Evolutionary conservation across 2,329 filamentous ascomycete genomes (phyloP).

Genomic region (Mariannaea sp.): DNA sequence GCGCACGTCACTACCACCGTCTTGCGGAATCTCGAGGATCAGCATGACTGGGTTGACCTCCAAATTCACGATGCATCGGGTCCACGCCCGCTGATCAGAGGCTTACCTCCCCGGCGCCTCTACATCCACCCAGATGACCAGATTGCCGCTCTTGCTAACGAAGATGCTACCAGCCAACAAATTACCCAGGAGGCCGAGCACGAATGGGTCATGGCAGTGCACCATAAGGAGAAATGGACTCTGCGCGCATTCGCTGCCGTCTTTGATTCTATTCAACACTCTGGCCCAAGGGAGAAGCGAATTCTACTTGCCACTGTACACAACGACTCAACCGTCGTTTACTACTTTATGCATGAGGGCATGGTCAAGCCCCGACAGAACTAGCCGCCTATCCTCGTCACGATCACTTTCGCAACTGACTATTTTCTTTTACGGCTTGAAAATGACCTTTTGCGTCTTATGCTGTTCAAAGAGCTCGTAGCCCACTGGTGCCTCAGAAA

Average conservation of each 20-base stretch:
- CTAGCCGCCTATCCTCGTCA: conserved; percentile 46
- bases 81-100: conserved; percentile 68
- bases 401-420: background rate
- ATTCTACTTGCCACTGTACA: conserved; percentile 76
- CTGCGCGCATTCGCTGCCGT: conserved; percentile 67
- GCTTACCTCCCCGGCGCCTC: conserved; percentile 72
- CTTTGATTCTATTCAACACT: conserved; percentile 66
- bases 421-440: conserved; percentile 53
- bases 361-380: conserved; percentile 86
- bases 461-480: conserved; percentile 75
- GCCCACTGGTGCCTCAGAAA: conserved; percentile 67
- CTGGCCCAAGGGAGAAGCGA: conserved; percentile 63
- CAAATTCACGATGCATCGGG: conserved; percentile 54
- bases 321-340: conserved; percentile 81
- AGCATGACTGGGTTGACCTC: conserved; percentile 75
- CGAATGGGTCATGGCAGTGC: conserved; percentile 79
- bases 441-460: conserved; percentile 77
- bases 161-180: conserved; percentile 52
- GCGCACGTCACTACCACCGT: conserved; percentile 52
- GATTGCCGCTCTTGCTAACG: conserved; percentile 69
- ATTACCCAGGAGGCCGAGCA: conserved; percentile 58
- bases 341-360: conserved; percentile 86
- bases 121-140: conserved; percentile 86
- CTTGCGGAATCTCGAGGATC: conserved; percentile 71
- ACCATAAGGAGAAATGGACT: conserved; percentile 74